Conservation (phyloP, 371 early-diverging fungal species). For the Funneliformis caledonium region DNA sequence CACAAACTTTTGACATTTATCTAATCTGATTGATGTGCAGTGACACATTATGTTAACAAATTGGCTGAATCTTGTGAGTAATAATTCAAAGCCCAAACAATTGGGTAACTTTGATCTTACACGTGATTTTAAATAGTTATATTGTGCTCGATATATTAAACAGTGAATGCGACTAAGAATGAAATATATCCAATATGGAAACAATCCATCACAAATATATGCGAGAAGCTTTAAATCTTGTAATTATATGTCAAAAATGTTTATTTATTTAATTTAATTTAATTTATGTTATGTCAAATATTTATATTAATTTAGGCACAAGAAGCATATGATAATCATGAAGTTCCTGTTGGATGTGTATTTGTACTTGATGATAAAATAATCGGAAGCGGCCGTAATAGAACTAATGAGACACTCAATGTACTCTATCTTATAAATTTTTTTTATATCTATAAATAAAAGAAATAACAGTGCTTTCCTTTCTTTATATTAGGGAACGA, state of each 20-base stretch:
- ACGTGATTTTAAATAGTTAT: no score
- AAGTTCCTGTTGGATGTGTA: slow-evolving; percentile 99
- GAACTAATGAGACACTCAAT: slow-evolving; percentile 87
- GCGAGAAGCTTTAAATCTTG: slow-evolving; percentile 2
- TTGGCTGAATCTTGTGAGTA: no score
- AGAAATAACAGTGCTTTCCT: background rate
- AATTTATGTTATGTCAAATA: background rate
- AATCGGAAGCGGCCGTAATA: slow-evolving; percentile 79
- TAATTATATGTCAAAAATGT: background rate
- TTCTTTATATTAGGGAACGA: slow-evolving; percentile 68
- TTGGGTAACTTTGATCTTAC: no score
- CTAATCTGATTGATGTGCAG: no score
- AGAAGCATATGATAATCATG: slow-evolving; percentile 83
- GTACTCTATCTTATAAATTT: slow-evolving; percentile 53
- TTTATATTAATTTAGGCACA: slow-evolving; percentile 60
- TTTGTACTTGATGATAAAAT: slow-evolving; percentile 74
- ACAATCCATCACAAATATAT: slow-evolving; percentile 22
- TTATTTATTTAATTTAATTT: background rate
- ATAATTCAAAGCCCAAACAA: no score
- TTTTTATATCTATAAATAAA: background rate
- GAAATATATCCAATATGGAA: background rate
- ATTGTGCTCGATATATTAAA: no score
- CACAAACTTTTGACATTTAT: no score
- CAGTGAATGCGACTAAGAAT: no score
- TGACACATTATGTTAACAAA: no score